These are phyloP conservation scores for Kazachstania sp. DNA, from an alignment of 1,139 yeast genomes.

Conservation along the genomic window DNA sequence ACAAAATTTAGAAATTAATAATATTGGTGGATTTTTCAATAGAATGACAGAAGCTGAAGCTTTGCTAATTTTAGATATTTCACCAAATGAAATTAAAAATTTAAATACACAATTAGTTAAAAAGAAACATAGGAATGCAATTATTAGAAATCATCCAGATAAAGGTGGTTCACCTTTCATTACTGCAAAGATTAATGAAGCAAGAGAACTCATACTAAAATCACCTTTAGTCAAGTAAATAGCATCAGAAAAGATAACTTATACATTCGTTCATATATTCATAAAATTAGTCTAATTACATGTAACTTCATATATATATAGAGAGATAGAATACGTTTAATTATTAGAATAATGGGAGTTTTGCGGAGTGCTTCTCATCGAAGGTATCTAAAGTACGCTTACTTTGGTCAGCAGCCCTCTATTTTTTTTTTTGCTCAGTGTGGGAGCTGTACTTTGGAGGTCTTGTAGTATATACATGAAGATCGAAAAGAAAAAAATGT, in stretches of 20 bases:
- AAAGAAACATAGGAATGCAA: conserved; percentile 80
- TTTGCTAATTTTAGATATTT: conserved; percentile 53
- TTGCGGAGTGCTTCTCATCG: too few species aligned
- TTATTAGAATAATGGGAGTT: too few species aligned
- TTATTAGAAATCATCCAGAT: conserved; percentile 93
- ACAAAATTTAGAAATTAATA: conserved; percentile 4
- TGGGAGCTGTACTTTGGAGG: too few species aligned
- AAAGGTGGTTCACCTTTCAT: conserved; percentile 94
- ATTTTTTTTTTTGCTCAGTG: too few species aligned
- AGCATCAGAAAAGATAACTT: background rate
- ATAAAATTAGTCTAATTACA: too few species aligned
- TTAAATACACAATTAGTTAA: conserved; percentile 61
- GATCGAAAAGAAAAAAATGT: too few species aligned
- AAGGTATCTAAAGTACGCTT: too few species aligned
- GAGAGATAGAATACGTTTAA: too few species aligned
- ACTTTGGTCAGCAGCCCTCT: too few species aligned
- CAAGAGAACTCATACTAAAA: conserved; percentile 33
- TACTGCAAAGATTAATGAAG: conserved; percentile 95
- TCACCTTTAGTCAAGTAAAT: conserved; percentile 18
- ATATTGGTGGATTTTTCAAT: conserved; percentile 66
- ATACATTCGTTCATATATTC: too few species aligned
- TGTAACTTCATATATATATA: too few species aligned
- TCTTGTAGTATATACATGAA: too few species aligned
- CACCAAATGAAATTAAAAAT: conserved; percentile 45
- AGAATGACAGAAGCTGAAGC: conserved; percentile 91